These are phyloP conservation scores for Aspergillus hortae DNA, from an alignment of 2,329 filamentous ascomycete species.

Conservation along the genomic window DNA sequence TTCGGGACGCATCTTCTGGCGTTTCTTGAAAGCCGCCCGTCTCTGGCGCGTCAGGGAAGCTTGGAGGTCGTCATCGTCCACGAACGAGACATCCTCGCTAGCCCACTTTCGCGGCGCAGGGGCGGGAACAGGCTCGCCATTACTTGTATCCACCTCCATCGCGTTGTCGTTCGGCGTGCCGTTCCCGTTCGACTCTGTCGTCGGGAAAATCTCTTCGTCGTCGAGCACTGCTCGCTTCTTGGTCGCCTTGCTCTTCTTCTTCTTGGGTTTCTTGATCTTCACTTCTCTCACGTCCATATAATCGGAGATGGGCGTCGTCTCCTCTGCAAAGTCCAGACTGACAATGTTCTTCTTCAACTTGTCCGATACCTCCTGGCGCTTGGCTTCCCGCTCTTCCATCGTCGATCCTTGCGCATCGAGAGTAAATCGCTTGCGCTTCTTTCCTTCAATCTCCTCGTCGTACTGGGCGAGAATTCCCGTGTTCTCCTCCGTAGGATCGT, in stretches of 20 bases:
- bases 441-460: conserved; percentile 90
- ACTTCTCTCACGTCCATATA: conserved; percentile 83
- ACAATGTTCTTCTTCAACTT: conserved; percentile 66
- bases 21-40: conserved; percentile 80
- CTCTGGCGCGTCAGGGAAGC: conserved; percentile 79
- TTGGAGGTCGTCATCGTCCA: conserved; percentile 91
- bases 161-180: conserved; percentile 41
- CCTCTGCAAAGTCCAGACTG: conserved; percentile 66
- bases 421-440: conserved; percentile 84
- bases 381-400: conserved; percentile 59
- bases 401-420: conserved; percentile 73
- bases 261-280: conserved; percentile 93
- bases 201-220: conserved; percentile 55
- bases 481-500: conserved; percentile 75
- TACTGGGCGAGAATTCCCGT: conserved; percentile 80
- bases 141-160: conserved; percentile 75
- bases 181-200: conserved; percentile 29
- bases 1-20: conserved; percentile 80
- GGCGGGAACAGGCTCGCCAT: conserved; percentile 31
- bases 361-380: conserved; percentile 51
- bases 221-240: conserved; percentile 62
- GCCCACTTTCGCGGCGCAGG: conserved; percentile 58
- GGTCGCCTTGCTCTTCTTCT: conserved; percentile 72
- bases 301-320: conserved; percentile 67
- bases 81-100: conserved; percentile 64